Evolutionary conservation across 169 alveolate species (phyloP).

Genomic region (Eimeria acervulina): DNA sequence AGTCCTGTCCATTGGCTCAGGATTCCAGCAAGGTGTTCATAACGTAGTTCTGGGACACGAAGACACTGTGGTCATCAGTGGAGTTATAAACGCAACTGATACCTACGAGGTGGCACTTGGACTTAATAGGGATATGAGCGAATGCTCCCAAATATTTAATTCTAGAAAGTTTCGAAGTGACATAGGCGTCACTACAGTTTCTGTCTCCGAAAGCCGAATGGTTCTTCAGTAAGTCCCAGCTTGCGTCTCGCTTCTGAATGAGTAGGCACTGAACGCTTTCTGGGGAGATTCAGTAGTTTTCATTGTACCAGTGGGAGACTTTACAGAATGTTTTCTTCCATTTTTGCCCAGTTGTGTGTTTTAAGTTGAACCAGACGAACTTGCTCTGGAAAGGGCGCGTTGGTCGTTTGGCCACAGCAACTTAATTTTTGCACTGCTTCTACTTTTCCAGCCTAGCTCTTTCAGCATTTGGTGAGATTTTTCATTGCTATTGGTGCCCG

Average conservation of each 20-base stretch:
- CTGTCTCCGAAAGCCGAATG: conserved; percentile 72
- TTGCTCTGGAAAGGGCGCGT: not conserved
- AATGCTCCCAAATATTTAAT: conserved; percentile 40
- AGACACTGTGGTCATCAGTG: conserved; percentile 56
- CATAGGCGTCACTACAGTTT: conserved; percentile 22
- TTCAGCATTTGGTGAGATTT: not conserved
- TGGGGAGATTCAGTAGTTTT: not conserved
- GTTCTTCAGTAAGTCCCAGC: conserved; percentile 59
- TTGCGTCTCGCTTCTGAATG: not conserved
- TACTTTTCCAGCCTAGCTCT: not conserved
- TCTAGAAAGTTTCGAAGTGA: not conserved
- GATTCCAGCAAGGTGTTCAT: conserved; percentile 74
- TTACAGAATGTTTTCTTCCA: not conserved
- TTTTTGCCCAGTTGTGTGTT: not conserved
- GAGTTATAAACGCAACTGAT: conserved; percentile 74
- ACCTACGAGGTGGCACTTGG: conserved; percentile 71
- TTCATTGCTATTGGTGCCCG: not conserved
- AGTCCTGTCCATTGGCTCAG: conserved; percentile 14
- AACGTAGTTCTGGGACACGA: conserved; percentile 68
- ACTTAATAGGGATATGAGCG: conserved; percentile 52
- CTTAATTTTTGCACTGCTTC: not conserved
- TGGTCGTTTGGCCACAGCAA: not conserved
- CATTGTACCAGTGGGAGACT: not conserved
- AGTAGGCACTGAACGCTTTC: not conserved
- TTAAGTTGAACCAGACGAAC: not conserved